Base-by-base conservation (phyloP, 176 grass and related monocot species). In the Olyra latifolia region DNA sequence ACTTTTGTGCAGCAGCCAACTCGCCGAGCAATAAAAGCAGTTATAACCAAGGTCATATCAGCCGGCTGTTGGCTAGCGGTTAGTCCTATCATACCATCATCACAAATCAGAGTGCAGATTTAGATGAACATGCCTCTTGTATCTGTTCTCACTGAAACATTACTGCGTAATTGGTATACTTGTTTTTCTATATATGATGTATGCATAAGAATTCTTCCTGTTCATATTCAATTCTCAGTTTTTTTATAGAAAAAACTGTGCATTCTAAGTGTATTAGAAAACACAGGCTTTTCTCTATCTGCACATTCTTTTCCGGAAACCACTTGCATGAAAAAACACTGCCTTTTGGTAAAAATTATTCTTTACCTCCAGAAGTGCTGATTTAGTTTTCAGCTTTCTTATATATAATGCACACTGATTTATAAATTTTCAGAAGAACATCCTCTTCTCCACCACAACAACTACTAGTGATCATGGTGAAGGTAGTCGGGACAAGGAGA, bases 391-490 rank as follows among this genome's bases (percentile, higher is more conserved):
- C 12, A 44, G 22, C 20, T 76, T 25, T 41, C 3, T 8, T 56
- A 17, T 56, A 4, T 58, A 0, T 76, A 40, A 16, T 49, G 10
- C 27, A 38, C 64, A 23, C 5, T 32, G 43, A 6, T 57, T 20
- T 69, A 6, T 79, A 19, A 42, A 4, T 76, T 88, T 82, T 85
- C 68, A 88, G 89, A 88, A 77, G 43, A 74, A 47, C 63, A 58
- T 49, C 28, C 77, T 88, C 8, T 91, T 91, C 59, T 91, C 86
- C 44, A 91, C 86, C 1, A 25, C 77, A 32, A n/a, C 85, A 60
- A 73, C 72, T 20, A 76, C 46, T 57, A 28, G 75, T 73, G n/a
- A 65, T 55, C 77, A 79, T n/a, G 60, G 57, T 41, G 80, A 79
- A 55, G 49, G 27, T n/a, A 63, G n/a, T 49, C 66, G 79, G 27